Evolutionary conservation across 164 flowering plant genomes (phyloP), one percentile per base, ranked within the genome.

Genomic region (Amborella trichopoda): DNA sequence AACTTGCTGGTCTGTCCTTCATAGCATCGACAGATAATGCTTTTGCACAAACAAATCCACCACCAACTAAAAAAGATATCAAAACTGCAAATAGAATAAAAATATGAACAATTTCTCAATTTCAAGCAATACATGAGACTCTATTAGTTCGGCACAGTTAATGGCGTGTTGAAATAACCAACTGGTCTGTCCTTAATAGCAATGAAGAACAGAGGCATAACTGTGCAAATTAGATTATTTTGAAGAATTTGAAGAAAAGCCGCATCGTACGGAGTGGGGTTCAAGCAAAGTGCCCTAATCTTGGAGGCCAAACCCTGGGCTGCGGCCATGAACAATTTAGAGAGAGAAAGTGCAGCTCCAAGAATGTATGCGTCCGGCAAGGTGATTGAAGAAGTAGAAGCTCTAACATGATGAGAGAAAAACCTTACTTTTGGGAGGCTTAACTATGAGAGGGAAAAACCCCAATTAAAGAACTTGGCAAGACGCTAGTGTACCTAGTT

Each of bases 31-130:
- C n/a, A n/a, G n/a, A n/a, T n/a, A n/a, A n/a, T n/a, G n/a, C n/a
- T n/a, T n/a, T n/a, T n/a, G n/a, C n/a, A n/a, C n/a, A n/a, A n/a
- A n/a, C n/a, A n/a, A n/a, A n/a, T n/a, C n/a, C n/a, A n/a, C n/a
- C n/a, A n/a, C n/a, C n/a, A n/a, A n/a, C n/a, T n/a, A n/a, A n/a
- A n/a, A n/a, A n/a, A n/a, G n/a, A n/a, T n/a, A 91, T 80, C 68
- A 91, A 68, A 61, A 91, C 94, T 71, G 90, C 69, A 55, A 91
- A 81, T 90, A 87, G 68, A 71, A 91, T 53, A 22, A 87, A 81
- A 22, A 80, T 84, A 48, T 84, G 70, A 63, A 87, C 87, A 2
- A 91, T 75, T 38, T 91, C 94, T 12, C 87, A 78, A 96, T 95
- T 87, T 52, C 78, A 87, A 21, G 86, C 56, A 75, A 87, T 56